These are phyloP conservation scores for Ogataea allantospora DNA, from an alignment of 805 yeast species.

Conservation along the genomic window DNA sequence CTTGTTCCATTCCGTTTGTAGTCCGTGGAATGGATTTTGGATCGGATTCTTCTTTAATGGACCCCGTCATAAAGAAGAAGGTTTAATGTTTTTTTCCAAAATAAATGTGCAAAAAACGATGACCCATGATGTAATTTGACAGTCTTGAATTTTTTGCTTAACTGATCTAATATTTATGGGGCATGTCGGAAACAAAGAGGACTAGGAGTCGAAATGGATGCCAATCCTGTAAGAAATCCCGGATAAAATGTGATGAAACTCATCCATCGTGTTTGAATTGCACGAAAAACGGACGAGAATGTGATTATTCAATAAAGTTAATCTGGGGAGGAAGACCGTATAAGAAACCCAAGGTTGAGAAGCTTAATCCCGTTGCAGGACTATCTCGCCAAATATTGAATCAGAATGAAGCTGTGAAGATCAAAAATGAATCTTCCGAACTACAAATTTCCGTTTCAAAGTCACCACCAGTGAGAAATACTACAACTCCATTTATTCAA, in stretches of 20 bases:
- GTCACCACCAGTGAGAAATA: not conserved
- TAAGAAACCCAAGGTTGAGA: constrained; percentile 41
- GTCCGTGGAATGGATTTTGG: constrained; percentile 9
- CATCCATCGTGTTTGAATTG: constrained; percentile 66
- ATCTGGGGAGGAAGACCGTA: constrained; percentile 78
- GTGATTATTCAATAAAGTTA: constrained; percentile 64
- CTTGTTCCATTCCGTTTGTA: constrained; percentile 7
- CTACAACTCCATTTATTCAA: not conserved
- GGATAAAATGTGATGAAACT: constrained; percentile 67
- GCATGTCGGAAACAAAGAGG: constrained; percentile 21
- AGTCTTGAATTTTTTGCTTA: not conserved
- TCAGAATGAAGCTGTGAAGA: no score
- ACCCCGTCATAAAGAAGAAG: constrained; percentile 15
- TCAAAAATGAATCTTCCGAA: not conserved
- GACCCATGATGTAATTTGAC: constrained; percentile 2
- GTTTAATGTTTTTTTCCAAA: constrained; percentile 7
- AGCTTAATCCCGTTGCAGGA: constrained; percentile 29
- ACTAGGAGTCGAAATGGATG: constrained; percentile 59
- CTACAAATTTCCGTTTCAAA: not conserved
- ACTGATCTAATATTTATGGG: not conserved
- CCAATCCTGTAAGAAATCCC: constrained; percentile 56
- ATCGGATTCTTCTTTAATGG: constrained; percentile 19
- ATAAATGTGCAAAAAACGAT: not conserved
- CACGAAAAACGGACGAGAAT: constrained; percentile 39
- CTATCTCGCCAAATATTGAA: constrained; percentile 20